These are phyloP conservation scores for Vitis labrusca DNA, from an alignment of 164 flowering plant genomes.

Conservation along the genomic window DNA sequence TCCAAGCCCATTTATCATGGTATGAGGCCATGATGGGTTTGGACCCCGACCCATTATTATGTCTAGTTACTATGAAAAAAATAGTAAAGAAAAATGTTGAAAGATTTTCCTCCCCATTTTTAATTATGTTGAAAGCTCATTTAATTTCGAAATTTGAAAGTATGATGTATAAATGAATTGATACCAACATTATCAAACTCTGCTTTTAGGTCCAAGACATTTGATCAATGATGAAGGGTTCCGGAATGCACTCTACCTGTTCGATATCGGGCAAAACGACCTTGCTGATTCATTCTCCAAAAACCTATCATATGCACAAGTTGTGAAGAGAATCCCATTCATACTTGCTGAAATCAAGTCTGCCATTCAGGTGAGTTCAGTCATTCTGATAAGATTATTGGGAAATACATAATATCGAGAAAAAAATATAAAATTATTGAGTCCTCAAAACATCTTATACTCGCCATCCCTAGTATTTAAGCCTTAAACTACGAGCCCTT, in stretches of 20 bases:
- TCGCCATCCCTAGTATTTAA: too few species aligned
- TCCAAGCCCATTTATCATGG: too few species aligned
- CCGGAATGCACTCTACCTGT: conserved; percentile 58
- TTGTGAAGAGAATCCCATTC: conserved; percentile 46
- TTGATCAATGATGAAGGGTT: conserved; percentile 40
- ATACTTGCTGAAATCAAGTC: conserved; percentile 48
- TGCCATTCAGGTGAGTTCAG: conserved; percentile 47
- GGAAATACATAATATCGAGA: not conserved
- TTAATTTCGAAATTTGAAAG: not conserved
- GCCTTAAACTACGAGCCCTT: too few species aligned
- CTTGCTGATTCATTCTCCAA: conserved; percentile 58
- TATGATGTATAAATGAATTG: not conserved
- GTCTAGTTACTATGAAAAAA: too few species aligned
- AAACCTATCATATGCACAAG: conserved; percentile 43
- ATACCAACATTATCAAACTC: not conserved
- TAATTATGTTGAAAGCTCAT: not conserved
- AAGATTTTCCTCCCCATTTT: too few species aligned
- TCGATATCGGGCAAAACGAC: conserved; percentile 78
- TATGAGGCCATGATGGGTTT: too few species aligned
- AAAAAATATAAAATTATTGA: too few species aligned
- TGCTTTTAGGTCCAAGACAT: conserved; percentile 25
- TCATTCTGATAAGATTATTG: not conserved
- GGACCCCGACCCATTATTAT: too few species aligned
- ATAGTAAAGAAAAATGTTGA: too few species aligned
- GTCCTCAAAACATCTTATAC: too few species aligned